phyloP scores from a whole-genome alignment of 1,139 yeast species.

The Debaryomyces fabryi region DNA sequence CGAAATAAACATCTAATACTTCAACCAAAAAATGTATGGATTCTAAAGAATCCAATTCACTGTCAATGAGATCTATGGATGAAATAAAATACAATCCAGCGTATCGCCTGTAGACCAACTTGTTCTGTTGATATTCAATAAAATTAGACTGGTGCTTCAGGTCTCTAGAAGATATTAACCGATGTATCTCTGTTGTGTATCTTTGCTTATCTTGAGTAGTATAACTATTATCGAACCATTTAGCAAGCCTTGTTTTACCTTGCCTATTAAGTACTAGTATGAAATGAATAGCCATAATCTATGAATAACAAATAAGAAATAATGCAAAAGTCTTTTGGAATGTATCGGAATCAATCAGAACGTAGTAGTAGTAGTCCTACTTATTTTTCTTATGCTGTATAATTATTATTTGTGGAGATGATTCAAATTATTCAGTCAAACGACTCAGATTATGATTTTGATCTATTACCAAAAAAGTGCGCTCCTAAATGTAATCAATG shows the following conservation, averaged over 20 bases:
- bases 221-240: slow-evolving; percentile 62
- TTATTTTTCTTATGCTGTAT: background rate
- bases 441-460: background rate
- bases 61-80: slow-evolving; percentile 74
- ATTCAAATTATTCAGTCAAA: background rate
- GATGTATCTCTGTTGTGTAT: slow-evolving; percentile 70
- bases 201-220: slow-evolving; percentile 54
- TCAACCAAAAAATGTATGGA: slow-evolving; percentile 89
- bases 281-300: slow-evolving; percentile 71
- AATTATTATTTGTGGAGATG: background rate
- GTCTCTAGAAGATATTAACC: slow-evolving; percentile 79
- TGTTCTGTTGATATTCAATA: slow-evolving; percentile 71
- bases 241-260: slow-evolving; percentile 86
- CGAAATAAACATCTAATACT: slow-evolving; percentile 79
- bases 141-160: slow-evolving; percentile 81
- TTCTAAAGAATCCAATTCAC: slow-evolving; percentile 80
- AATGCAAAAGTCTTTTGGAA: background rate
- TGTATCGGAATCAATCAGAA: background rate
- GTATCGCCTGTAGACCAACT: slow-evolving; percentile 83
- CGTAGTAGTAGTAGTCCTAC: background rate
- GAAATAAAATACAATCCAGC: slow-evolving; percentile 89
- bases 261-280: slow-evolving; percentile 84
- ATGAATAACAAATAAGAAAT: background rate
- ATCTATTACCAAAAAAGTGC: background rate
- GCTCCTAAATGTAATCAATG: background rate